Conservation (phyloP, 345 rosid genomes). For the Pistacia atlantica region DNA sequence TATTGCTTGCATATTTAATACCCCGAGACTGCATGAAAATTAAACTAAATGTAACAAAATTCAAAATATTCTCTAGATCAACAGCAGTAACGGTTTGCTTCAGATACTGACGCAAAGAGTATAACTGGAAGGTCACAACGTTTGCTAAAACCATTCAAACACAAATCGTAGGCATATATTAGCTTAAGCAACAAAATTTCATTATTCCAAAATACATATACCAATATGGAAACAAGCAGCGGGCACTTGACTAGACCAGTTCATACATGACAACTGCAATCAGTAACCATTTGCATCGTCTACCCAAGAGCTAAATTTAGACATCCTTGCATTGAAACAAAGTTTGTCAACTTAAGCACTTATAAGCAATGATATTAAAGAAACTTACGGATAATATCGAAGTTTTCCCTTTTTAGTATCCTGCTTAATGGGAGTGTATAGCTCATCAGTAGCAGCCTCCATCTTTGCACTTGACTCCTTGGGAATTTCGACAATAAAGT, state of each 20-base stretch:
- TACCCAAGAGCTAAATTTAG: background rate
- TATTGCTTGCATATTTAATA: too few species aligned
- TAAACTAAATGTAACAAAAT: too few species aligned
- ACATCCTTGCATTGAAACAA: background rate
- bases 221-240: background rate
- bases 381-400: conserved; percentile 70
- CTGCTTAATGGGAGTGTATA: conserved; percentile 90
- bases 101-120: background rate
- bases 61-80: too few species aligned
- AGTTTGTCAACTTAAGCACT: background rate
- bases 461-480: conserved; percentile 93
- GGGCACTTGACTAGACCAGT: background rate
- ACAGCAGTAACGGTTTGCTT: background rate
- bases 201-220: too few species aligned
- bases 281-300: background rate
- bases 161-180: background rate
- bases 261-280: background rate
- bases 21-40: too few species aligned
- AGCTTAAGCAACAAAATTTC: too few species aligned
- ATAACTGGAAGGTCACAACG: background rate
- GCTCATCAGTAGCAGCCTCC: conserved; percentile 97
- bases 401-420: conserved; percentile 79
- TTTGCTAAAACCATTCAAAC: background rate
- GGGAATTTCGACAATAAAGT: conserved; percentile 88
- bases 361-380: background rate